Evolutionary conservation across 805 yeast species (phyloP), one percentile per base, ranked within the genome.

Genomic region (Cyberlindnera sargentensis): DNA sequence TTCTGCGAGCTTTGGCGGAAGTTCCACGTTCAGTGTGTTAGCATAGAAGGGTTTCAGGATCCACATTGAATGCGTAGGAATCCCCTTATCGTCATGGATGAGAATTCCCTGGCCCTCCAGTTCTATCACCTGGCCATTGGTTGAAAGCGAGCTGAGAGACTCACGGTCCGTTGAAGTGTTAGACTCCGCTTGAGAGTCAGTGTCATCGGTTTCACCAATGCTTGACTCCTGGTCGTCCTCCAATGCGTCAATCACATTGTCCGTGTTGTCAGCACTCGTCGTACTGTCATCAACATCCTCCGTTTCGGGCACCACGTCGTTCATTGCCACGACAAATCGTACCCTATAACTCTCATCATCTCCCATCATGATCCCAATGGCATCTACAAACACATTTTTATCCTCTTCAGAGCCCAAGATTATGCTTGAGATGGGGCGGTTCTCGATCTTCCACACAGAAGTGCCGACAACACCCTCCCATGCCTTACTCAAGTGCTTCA

Each of bases 81-180:
- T 58, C 11, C 73, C 68, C 0, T 80, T 70, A 3, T 70, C 61
- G 56, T 82, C 84, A 49, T 79, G 84, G 7, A 93, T 82, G 23
- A 91, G 62, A 8, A 93, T 82, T 3, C 99, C 99, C 57, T 91
- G 97, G 1, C 96, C 98, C 61, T 91, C 98, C 34, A 90, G 66
- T 51, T 86, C 91, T 7, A 82, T 75, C 11, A 75, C 65, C 8
- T 73, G 78, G 6, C 83, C 84, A 53, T 80, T 78, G 20, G 81
- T 79, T 0, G 76, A 65, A n/a, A 72, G 48, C 1, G 67, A 53
- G 40, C 62, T 57, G 10, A 57, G 40, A 2, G 61, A 56, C 2
- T 68, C 66, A 8, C 67, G 51, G 40, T 66, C 67, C 3, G 71
- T 25, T 1, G 44, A 27, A n/a, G 28, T 27, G 3, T 28, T 62